Evolutionary conservation across 192 early-diverging fungal genomes (phyloP), one percentile per base, ranked within the genome.

Genomic region (Helicostylum pulchrum): DNA sequence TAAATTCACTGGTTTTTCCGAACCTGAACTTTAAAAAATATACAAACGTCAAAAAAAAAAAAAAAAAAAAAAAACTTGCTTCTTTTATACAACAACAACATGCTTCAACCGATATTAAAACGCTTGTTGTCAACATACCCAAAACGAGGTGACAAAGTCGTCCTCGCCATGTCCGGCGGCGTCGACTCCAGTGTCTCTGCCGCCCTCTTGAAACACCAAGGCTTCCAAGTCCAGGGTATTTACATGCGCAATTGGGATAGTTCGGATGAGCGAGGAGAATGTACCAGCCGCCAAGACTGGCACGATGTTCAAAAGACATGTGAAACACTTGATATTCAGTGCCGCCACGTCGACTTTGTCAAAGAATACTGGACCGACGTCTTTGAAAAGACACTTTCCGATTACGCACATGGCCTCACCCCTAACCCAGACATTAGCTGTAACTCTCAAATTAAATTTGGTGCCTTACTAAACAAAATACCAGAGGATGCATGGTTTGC

Each of bases 201-300:
- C 0, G 70, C 88, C 30, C 72, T 99, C 12, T 73, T 99, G 1
- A 75, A 88, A 39, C 63, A 76, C 15, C 79, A 83, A 67, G 84
- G 87, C 12, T 87, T 79, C 61, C 53, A 83, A 12, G 87, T 95
- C 1, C 79, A 88, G 43, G 96, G 83, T 0, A 75, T 95, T 11
- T 97, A 90, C 68, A 97, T 99, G 96, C 87, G 85, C 61, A 99
- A 97, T 74, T 97, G 96, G 96, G 95, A 97, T 65, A 83, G 85
- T 2, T 74, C 78, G 0, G 94, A 96, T 63, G 93, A 96, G 63
- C 31, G 57, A 15, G 90, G 86, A 26, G 77, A 81, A 2, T 97
- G 95, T 48, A 85, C 92, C 0, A 86, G 86, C 5, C 87, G 85
- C 21, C 63, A 80, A 53, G 92, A 97, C 71, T 95, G 83, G 81